These are phyloP conservation scores for Pyricularia sp. DNA, from an alignment of 2,329 filamentous ascomycete species.

Conservation along the genomic window DNA sequence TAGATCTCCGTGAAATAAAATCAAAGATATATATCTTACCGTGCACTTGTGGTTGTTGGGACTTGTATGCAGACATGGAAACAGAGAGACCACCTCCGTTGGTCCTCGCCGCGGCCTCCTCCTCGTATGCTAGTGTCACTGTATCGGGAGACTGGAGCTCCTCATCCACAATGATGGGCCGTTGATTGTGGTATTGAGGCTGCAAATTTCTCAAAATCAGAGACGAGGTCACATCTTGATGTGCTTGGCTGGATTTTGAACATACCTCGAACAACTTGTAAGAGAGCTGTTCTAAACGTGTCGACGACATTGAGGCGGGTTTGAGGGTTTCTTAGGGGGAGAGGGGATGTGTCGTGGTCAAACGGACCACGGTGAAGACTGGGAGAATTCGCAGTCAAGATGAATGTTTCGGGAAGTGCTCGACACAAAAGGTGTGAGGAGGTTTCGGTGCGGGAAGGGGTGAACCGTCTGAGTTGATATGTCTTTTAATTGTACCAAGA, in stretches of 20 bases:
- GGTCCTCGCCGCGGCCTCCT: conserved; percentile 39
- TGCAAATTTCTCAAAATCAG: conserved; percentile 15
- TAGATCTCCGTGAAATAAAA: not conserved
- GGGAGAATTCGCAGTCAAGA: not conserved
- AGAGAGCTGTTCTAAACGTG: conserved; percentile 44
- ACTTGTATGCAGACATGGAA: conserved; percentile 80
- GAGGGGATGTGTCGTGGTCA: not conserved
- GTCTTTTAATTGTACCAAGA: not conserved
- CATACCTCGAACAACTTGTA: conserved; percentile 54
- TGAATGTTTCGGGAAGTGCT: not conserved
- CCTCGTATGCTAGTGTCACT: conserved; percentile 46
- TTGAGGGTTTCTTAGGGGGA: not conserved
- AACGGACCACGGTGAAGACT: not conserved
- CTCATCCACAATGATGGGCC: conserved; percentile 49
- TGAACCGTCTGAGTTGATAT: not conserved
- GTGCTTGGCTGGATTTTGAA: conserved; percentile 16
- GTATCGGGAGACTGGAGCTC: conserved; percentile 49
- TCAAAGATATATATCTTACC: conserved; percentile 47
- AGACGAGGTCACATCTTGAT: not conserved
- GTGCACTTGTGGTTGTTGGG: conserved; percentile 67
- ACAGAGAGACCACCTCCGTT: conserved; percentile 48
- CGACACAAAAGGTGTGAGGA: not conserved
- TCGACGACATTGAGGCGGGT: conserved; percentile 44
- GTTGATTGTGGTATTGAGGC: conserved; percentile 44
- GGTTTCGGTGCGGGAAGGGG: not conserved